phyloP scores from a whole-genome alignment of 495 filamentous ascomycete genomes.

The Hyphodiscus hymeniophilus region DNA sequence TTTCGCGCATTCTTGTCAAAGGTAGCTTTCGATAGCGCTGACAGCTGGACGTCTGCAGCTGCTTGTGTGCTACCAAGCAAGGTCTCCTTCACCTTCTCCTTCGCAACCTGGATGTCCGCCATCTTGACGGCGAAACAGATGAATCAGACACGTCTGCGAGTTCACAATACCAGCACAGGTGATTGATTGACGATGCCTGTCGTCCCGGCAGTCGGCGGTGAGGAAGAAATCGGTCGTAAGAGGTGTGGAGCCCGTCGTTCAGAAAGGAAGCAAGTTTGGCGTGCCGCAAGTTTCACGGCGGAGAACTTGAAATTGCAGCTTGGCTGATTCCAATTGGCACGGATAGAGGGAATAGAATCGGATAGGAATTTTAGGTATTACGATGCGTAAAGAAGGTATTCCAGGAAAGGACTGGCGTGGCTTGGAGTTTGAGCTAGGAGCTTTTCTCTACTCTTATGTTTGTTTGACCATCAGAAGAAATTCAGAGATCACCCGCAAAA shows the following conservation, averaged over 20 bases:
- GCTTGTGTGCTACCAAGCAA: constrained; percentile 56
- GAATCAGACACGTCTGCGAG: not conserved
- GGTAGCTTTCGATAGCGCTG: constrained; percentile 56
- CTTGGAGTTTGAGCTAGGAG: not conserved
- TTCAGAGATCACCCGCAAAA: not conserved
- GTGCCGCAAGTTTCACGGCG: too few species aligned
- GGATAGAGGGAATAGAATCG: too few species aligned
- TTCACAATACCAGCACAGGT: not conserved
- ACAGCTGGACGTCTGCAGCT: constrained; percentile 42
- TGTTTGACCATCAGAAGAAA: too few species aligned
- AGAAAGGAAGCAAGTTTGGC: not conserved
- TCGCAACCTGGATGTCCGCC: constrained; percentile 18
- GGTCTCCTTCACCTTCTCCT: constrained; percentile 65
- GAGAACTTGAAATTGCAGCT: too few species aligned
- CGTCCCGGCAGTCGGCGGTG: not conserved
- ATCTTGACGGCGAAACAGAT: constrained; percentile 2
- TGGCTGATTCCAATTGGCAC: not conserved
- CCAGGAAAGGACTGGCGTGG: too few species aligned
- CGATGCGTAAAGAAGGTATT: too few species aligned
- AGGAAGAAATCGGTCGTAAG: not conserved
- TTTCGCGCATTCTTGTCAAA: constrained; percentile 73
- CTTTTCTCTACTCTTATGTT: too few species aligned
- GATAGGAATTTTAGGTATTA: too few species aligned
- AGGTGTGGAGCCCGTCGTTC: not conserved
- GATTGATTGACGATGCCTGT: too few species aligned